phyloP scores from a whole-genome alignment of 441 rosid genomes.

The Syzygium malaccense region DNA sequence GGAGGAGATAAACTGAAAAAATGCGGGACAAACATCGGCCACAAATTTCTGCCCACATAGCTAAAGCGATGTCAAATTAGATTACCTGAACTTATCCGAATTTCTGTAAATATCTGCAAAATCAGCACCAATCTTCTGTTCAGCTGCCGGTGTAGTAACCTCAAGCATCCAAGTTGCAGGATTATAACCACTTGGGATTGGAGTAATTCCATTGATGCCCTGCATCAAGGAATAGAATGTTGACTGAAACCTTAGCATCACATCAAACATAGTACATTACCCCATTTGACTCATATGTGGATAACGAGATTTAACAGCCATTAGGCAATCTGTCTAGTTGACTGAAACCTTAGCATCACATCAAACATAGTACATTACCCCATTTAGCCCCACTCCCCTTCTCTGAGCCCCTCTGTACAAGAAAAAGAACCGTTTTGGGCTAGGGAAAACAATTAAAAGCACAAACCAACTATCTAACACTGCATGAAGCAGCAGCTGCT shows the following conservation, averaged over 20 bases:
- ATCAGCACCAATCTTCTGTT: conserved; percentile 36
- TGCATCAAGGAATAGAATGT: conserved; percentile 1
- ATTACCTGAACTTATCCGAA: conserved; percentile 50
- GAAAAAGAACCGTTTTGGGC: not conserved
- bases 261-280: not conserved
- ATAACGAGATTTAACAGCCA: not conserved
- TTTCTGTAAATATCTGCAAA: conserved; percentile 46
- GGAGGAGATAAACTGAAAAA: not conserved
- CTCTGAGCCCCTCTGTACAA: not conserved
- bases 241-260: not conserved
- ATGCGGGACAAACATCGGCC: not conserved
- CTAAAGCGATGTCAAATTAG: not conserved
- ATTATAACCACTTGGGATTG: conserved; percentile 48
- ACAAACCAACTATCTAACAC: not conserved
- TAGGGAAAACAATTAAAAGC: not conserved
- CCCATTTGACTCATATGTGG: not conserved
- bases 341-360: not conserved
- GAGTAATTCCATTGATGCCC: conserved; percentile 47
- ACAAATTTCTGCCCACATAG: not conserved
- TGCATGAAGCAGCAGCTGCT: not conserved
- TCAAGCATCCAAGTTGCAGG: conserved; percentile 92
- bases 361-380: not conserved
- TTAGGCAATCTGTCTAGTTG: not conserved
- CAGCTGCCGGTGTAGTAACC: conserved; percentile 51
- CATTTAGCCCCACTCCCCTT: not conserved